Base-by-base conservation (phyloP, 2,329 filamentous ascomycete genomes). In the Acrocalymma vagum region DNA sequence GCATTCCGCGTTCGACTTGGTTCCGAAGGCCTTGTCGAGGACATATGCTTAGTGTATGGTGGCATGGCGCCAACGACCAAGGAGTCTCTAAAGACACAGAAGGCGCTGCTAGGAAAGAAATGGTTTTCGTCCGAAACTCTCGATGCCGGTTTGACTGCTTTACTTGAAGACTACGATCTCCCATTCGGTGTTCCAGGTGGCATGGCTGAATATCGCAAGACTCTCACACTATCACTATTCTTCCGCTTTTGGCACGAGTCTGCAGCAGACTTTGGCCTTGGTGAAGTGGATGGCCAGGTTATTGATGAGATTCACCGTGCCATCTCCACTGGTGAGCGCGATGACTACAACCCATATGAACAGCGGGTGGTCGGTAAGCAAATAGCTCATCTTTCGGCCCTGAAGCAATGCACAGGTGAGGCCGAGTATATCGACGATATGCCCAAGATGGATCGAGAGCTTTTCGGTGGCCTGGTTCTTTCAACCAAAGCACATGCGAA, bases 161-260 rank as follows among this genome's bases (percentile, higher is more conserved):
- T 97, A 15, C 88, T 88, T 36, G 76, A 81, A 26, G 93, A 97
- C 59, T 97, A 96, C 61, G 81, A 94, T 61, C 79, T 97, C 22
- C 78, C 82, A 2, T 97, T 93, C 58, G 84, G 89, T 37, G 94
- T 97, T 0, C 93, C 92, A 0, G 93, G 94, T 51, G 93, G 93
- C 16, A 97, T 97, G 94, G 92, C 93, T 0, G 94, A 90, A 2
- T 97, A 96, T 63, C 81, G 93, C 20, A 95, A 92, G 65, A 89
- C 91, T 1, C 74, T 97, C 9, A 91, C 93, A 0, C 75, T 96
- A 34, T 88, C 91, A 1, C 92, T 97, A 73, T 97, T 97, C 72
- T 96, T 96, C 70, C 84, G 90, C n/a, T 97, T 96, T 71, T 96
- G 95, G 68, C 88, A 97, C 59, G 92, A 97, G 43, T 81, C 92